Conservation (phyloP, 208 protist species). For the Acanthamoeba triangularis region DNA sequence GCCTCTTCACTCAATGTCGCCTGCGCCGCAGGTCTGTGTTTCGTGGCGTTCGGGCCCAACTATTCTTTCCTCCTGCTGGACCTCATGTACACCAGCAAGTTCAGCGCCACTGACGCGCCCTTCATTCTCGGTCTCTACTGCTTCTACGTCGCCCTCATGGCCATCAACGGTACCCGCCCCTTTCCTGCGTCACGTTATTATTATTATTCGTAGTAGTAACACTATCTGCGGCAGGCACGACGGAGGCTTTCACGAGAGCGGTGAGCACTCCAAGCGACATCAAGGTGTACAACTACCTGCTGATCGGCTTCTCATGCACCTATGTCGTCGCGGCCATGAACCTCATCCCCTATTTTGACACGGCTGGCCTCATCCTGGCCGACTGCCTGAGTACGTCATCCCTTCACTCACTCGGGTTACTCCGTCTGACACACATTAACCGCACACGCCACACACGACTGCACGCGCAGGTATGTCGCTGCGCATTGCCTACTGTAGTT, state of each 20-base stretch:
- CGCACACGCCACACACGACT: no score
- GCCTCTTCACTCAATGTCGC: background rate
- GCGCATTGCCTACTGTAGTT: slow-evolving; percentile 24
- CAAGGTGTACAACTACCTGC: slow-evolving; percentile 10
- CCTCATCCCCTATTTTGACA: slow-evolving; percentile 2
- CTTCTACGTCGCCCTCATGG: slow-evolving; percentile 55
- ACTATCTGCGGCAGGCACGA: background rate
- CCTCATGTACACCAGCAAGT: slow-evolving; percentile 12
- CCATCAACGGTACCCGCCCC: background rate
- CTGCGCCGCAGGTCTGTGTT: background rate
- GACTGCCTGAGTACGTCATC: slow-evolving; percentile 29
- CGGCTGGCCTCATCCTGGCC: slow-evolving; percentile 13
- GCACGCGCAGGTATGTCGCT: slow-evolving; percentile 22
- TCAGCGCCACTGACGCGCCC: slow-evolving; percentile 16
- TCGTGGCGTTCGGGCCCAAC: slow-evolving; percentile 35
- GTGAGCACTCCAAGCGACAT: slow-evolving; percentile 25
- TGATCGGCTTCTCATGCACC: background rate
- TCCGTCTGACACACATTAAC: no score
- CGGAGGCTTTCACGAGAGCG: slow-evolving; percentile 34
- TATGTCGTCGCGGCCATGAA: slow-evolving; percentile 23
- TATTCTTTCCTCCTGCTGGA: slow-evolving; percentile 53
- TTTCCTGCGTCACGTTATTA: background rate
- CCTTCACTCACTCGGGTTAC: no score
- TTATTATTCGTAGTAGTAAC: background rate
- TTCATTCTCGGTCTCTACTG: slow-evolving; percentile 57